phyloP scores from a whole-genome alignment of 2,329 filamentous ascomycete genomes.

The Neofusicoccum parvum region DNA sequence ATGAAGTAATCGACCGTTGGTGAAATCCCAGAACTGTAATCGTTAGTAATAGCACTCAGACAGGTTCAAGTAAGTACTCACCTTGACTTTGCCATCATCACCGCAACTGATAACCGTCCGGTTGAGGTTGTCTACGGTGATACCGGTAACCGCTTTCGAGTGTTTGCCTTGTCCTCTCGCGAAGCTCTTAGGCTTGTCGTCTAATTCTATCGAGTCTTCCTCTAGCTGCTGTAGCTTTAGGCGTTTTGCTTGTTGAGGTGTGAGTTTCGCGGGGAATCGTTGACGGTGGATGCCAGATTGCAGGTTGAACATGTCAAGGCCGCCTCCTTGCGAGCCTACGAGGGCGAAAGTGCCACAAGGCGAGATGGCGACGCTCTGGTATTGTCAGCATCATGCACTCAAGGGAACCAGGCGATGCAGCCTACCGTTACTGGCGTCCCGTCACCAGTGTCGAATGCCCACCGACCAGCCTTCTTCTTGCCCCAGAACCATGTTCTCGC shows the following conservation, averaged over 20 bases:
- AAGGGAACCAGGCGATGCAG: no score
- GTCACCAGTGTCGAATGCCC: slow-evolving; percentile 88
- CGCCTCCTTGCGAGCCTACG: slow-evolving; percentile 79
- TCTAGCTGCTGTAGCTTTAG: slow-evolving; percentile 66
- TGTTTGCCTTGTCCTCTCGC: slow-evolving; percentile 69
- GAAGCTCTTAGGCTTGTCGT: slow-evolving; percentile 50
- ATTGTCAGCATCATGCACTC: no score
- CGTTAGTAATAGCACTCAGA: slow-evolving; percentile 23
- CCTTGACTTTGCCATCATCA: slow-evolving; percentile 86
- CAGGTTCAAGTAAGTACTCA: slow-evolving; percentile 27
- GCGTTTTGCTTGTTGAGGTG: slow-evolving; percentile 75
- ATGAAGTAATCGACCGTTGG: slow-evolving; percentile 75
- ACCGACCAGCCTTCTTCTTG: slow-evolving; percentile 85
- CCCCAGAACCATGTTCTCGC: slow-evolving; percentile 99
- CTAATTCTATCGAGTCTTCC: slow-evolving; percentile 50
- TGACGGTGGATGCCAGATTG: slow-evolving; percentile 90
- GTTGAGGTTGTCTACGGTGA: slow-evolving; percentile 88
- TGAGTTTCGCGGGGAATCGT: slow-evolving; percentile 79
- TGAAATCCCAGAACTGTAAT: slow-evolving; percentile 83
- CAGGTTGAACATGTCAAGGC: slow-evolving; percentile 93
- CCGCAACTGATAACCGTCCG: slow-evolving; percentile 83
- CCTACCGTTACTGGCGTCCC: slow-evolving; percentile 66
- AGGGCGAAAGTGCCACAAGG: slow-evolving; percentile 92
- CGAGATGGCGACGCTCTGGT: slow-evolving; percentile 75
- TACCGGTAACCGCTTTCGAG: slow-evolving; percentile 77